Evolutionary conservation across 306 rosid species (phyloP).

Genomic region (Quercus engelmannii): DNA sequence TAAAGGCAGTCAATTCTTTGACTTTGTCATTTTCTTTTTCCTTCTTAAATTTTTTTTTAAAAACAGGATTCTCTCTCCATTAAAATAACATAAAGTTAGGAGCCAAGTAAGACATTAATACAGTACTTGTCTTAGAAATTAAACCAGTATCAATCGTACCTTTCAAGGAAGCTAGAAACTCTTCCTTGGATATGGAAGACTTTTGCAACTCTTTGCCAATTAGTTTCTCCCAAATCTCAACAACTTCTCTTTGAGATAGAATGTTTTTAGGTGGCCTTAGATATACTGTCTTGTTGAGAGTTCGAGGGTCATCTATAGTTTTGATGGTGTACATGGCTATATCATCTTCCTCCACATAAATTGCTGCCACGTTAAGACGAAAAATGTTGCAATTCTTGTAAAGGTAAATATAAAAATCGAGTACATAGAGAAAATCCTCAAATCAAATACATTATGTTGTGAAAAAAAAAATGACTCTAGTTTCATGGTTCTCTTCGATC

Average conservation of each 20-base stretch:
- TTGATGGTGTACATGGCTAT: slow-evolving; percentile 65
- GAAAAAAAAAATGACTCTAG: no score
- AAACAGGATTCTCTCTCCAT: no score
- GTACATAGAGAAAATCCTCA: no score
- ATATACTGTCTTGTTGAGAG: slow-evolving; percentile 61
- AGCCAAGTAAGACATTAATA: no score
- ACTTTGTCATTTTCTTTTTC: no score
- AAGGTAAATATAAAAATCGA: background rate
- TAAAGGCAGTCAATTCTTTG: no score
- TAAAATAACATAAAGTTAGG: no score
- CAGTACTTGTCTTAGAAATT: slow-evolving; percentile 24
- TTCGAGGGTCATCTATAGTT: slow-evolving; percentile 57
- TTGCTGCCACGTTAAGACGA: slow-evolving; percentile 30
- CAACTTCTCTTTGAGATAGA: slow-evolving; percentile 59
- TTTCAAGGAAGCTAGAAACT: slow-evolving; percentile 42
- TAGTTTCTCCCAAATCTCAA: slow-evolving; percentile 57
- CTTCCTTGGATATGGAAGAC: slow-evolving; percentile 42
- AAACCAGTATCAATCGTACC: slow-evolving; percentile 20
- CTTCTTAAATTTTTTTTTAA: no score
- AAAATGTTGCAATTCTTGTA: background rate
- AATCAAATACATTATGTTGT: no score
- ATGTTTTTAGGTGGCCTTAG: slow-evolving; percentile 63
- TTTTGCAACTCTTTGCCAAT: slow-evolving; percentile 48
- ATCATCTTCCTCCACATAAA: slow-evolving; percentile 71
- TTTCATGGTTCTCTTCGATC: no score